Conservation (phyloP, 2,329 filamentous ascomycete species). For the Clarireedia homoeocarpa region DNA sequence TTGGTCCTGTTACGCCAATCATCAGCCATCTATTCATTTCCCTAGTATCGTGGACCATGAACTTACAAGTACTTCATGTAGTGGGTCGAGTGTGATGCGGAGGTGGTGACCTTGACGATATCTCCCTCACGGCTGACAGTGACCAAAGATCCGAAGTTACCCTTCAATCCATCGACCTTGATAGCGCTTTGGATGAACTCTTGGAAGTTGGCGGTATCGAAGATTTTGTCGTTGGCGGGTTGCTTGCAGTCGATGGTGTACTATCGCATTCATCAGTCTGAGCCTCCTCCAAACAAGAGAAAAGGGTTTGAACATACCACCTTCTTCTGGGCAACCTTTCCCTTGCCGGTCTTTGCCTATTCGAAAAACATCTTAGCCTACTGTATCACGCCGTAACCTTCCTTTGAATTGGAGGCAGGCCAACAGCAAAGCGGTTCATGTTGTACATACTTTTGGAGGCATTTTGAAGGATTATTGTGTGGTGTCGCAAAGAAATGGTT, state of each 20-base stretch:
- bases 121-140: conserved; percentile 85
- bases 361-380: conserved; percentile 78
- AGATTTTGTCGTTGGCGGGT: conserved; percentile 99
- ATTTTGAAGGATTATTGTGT: conserved; percentile 49
- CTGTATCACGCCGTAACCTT: conserved; percentile 62
- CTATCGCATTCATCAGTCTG: conserved; percentile 38
- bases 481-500: conserved; percentile 62
- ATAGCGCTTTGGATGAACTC: conserved; percentile 99
- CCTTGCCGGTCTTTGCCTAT: conserved; percentile 50
- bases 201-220: conserved; percentile 96
- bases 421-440: conserved; percentile 80
- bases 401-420: conserved; percentile 39
- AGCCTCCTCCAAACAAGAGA: neutral
- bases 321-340: conserved; percentile 11
- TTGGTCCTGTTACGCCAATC: conserved; percentile 62
- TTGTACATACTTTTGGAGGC: conserved; percentile 86
- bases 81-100: conserved; percentile 96
- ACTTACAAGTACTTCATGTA: conserved; percentile 99
- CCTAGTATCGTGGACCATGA: neutral
- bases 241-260: conserved; percentile 99
- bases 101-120: conserved; percentile 92
- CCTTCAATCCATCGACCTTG: conserved; percentile 98
- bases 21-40: conserved; percentile 19
- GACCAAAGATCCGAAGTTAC: conserved; percentile 93
- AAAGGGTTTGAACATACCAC: conserved; percentile 21